Conservation (phyloP, 352 stramenopile genomes). For the Hyaloperonospora arabidopsidis region DNA sequence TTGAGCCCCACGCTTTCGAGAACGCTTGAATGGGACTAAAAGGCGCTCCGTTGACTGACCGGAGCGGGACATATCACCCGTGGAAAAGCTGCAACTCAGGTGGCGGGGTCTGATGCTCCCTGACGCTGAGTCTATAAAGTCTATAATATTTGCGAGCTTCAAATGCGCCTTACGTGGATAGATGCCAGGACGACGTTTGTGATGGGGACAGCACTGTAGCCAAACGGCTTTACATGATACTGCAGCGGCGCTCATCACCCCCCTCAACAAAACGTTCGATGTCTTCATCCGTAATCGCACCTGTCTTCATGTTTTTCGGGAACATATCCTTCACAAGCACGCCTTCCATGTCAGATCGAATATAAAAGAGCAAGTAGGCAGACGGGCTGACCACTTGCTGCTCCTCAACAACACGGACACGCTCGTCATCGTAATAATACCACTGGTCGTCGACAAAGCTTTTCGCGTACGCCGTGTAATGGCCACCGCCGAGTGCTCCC, state of each 20-base stretch:
- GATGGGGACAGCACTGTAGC: background rate
- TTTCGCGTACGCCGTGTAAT: constrained; percentile 86
- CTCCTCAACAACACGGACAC: constrained; percentile 79
- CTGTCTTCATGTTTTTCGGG: constrained; percentile 74
- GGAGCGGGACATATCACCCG: constrained; percentile 51
- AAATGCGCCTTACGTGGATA: constrained; percentile 11
- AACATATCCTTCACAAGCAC: constrained; percentile 80
- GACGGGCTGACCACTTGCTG: constrained; percentile 77
- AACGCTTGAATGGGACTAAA: constrained; percentile 27
- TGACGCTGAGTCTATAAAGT: constrained; percentile 32
- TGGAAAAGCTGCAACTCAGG: constrained; percentile 67
- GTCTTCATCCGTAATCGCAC: constrained; percentile 84
- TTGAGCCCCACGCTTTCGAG: constrained; percentile 53
- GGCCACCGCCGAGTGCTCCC: constrained; percentile 73
- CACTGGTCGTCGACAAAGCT: constrained; percentile 86
- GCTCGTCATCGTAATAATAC: constrained; percentile 88
- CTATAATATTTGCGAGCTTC: constrained; percentile 33
- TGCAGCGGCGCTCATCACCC: constrained; percentile 70
- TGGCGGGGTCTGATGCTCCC: constrained; percentile 57
- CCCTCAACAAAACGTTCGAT: constrained; percentile 85
- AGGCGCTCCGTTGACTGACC: constrained; percentile 32
- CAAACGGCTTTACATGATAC: constrained; percentile 63
- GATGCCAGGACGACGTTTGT: too few relatives aligned
- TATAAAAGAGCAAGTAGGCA: constrained; percentile 90
- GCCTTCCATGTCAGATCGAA: constrained; percentile 83